Evolutionary conservation across 345 rosid genomes (phyloP).

Genomic region (Cochlearia excelsa): DNA sequence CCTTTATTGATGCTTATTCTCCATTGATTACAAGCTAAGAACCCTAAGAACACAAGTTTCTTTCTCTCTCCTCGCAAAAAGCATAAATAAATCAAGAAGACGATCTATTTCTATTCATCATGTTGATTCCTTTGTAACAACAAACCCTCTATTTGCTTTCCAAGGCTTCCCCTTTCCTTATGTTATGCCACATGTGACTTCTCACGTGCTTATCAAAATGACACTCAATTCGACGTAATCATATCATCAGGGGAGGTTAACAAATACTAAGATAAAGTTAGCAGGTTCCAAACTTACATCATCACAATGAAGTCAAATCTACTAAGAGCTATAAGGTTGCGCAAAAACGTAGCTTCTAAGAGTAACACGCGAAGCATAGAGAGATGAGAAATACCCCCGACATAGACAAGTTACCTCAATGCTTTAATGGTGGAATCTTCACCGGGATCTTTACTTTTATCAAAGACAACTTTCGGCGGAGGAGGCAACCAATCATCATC

Average conservation of each 20-base stretch:
- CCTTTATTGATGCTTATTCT: no score
- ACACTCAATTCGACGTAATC: background rate
- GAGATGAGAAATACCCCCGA: background rate
- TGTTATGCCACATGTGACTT: no score
- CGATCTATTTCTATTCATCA: no score
- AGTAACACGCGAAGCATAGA: background rate
- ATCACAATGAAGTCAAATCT: background rate
- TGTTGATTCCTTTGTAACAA: no score
- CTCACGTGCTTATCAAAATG: no score
- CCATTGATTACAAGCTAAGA: no score
- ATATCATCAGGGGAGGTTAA: background rate
- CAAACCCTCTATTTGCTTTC: no score
- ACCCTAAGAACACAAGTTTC: no score
- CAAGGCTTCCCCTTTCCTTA: no score
- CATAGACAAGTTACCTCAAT: conserved; percentile 48
- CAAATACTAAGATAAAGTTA: background rate
- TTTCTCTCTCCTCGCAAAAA: no score
- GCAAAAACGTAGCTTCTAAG: background rate
- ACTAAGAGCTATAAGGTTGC: background rate
- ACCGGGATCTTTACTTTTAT: conserved; percentile 28
- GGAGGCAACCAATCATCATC: conserved; percentile 82
- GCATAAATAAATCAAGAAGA: no score
- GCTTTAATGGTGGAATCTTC: conserved; percentile 64
- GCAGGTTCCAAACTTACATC: background rate
- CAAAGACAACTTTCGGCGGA: conserved; percentile 45